Evolutionary conservation across 352 stramenopile species (phyloP), one percentile per base, ranked within the genome.

Genomic region (Phytophthora sp.): DNA sequence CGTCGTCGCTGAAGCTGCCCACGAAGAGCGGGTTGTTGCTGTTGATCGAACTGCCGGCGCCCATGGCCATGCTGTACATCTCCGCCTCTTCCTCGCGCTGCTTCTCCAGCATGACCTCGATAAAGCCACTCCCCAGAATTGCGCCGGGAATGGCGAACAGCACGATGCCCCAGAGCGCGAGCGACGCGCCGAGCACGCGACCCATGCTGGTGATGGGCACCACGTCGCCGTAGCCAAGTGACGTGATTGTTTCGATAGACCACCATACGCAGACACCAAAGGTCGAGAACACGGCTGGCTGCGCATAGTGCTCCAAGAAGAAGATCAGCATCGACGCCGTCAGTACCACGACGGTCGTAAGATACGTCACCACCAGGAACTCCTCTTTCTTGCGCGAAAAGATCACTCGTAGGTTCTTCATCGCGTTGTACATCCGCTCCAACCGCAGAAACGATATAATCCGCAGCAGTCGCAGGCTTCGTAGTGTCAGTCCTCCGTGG

Each of bases 91-190:
- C 67, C 23, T 68, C 52, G 17, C 62, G 74, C 67, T 89, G 79
- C 46, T 87, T 84, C 38, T 88, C 76, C 35, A 89, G 69, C 79
- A 89, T 88, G 2, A 88, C 73, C 38, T 89, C 81, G 41, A 89
- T 84, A 45, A 89, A 89, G 15, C 79, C 77, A 20, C 79, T 88
- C 18, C 79, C 69, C 2, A 89, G 52, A 12, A 89, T 71, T 3
- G 76, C 81, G 4, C 79, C 81, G 8, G 80, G 80, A 43, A 89
- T 87, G 12, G 79, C 77, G 44, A 89, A 89, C n/a, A 89, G 54
- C 12, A 88, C 59, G 30, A 87, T 77, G 0, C 80, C 80, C 54
- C 74, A 89, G 2, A 89, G 32, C 12, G 81, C 79, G 8, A 89
- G 66, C 30, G 72, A 62, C 2, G 74, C 75, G 1, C 70, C 72